phyloP scores from a whole-genome alignment of 2,329 filamentous ascomycete species.

The Aspergillus fumigatus region DNA sequence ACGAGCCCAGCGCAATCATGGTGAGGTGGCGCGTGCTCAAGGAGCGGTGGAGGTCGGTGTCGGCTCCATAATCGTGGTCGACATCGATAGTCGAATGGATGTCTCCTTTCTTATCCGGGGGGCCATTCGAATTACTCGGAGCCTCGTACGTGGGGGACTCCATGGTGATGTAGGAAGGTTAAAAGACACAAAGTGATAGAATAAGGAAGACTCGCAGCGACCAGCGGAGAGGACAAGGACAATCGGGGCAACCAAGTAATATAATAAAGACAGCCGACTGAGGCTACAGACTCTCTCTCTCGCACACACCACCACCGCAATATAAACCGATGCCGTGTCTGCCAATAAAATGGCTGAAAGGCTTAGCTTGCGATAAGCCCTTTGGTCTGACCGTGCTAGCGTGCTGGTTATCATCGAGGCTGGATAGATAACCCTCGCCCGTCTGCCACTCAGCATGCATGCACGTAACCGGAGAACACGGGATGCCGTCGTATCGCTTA shows the following conservation, averaged over 20 bases:
- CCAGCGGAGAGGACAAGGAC: neutral
- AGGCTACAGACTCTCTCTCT: neutral
- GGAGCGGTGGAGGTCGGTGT: constrained; percentile 33
- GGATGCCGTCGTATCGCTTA: neutral
- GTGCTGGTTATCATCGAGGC: neutral
- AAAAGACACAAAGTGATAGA: neutral
- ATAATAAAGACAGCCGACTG: neutral
- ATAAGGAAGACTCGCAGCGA: neutral
- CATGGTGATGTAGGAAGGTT: neutral
- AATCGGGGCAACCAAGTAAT: neutral
- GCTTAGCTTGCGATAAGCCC: neutral
- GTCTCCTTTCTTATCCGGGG: neutral
- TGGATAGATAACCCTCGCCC: neutral
- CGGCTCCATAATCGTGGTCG: constrained; percentile 24
- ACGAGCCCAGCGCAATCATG: constrained; percentile 37
- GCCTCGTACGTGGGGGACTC: neutral
- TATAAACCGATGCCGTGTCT: neutral
- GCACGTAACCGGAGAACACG: neutral
- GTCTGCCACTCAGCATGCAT: neutral
- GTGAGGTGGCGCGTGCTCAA: constrained; percentile 40
- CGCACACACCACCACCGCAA: neutral
- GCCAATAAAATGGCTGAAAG: neutral
- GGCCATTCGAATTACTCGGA: neutral
- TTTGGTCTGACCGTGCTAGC: neutral
- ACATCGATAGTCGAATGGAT: neutral